Evolutionary conservation across 768 basidiomycete species (phyloP).

Genomic region (Russula abietina): DNA sequence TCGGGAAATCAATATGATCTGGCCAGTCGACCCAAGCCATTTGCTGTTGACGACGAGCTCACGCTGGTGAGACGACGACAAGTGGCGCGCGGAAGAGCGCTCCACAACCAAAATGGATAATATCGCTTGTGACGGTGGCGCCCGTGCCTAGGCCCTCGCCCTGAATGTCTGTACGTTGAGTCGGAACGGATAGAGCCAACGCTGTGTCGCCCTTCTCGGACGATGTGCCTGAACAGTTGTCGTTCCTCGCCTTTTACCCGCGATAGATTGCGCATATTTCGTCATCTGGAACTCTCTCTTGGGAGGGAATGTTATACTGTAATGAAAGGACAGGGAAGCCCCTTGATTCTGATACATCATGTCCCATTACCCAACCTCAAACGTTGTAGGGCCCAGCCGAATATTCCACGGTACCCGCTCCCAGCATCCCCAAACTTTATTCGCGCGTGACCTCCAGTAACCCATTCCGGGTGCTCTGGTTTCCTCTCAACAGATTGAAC

Average conservation of each 20-base stretch:
- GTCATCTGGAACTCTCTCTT: neutral
- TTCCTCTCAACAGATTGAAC: neutral
- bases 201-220: neutral
- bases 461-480: neutral
- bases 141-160: conserved; percentile 66
- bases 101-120: neutral
- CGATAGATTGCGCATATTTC: neutral
- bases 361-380: conserved; percentile 2
- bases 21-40: neutral
- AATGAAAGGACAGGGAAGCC: neutral
- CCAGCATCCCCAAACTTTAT: conserved; percentile 9
- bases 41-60: neutral
- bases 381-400: conserved; percentile 10
- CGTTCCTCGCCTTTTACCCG: neutral
- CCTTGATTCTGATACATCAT: conserved; percentile 3
- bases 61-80: neutral
- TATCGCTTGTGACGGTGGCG: conserved; percentile 43
- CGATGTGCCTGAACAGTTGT: conserved; percentile 5
- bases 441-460: conserved; percentile 9
- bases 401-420: conserved; percentile 6
- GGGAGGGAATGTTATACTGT: neutral
- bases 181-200: conserved; percentile 3
- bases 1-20: neutral
- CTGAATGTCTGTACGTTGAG: conserved; percentile 46
- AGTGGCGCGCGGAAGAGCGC: neutral